Conservation (phyloP, 2,329 filamentous ascomycete genomes). For the Paracoccidioides brasiliensis region DNA sequence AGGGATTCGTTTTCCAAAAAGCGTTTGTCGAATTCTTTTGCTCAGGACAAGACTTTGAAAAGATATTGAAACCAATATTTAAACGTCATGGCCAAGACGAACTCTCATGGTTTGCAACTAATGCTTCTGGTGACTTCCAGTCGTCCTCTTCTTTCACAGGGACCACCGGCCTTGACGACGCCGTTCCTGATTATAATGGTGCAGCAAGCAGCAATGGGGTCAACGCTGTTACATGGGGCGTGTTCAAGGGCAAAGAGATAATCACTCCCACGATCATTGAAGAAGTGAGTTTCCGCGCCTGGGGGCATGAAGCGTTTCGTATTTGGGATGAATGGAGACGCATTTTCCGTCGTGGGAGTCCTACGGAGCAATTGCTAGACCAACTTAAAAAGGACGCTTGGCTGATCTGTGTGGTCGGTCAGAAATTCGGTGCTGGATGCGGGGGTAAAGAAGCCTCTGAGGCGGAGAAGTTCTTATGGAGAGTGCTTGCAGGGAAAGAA, state of each 20-base stretch:
- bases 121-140: conserved; percentile 62
- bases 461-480: conserved; percentile 29
- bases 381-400: conserved; percentile 57
- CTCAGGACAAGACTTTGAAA: conserved; percentile 56
- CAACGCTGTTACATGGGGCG: conserved; percentile 94
- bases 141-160: conserved; percentile 38
- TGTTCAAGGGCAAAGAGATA: conserved; percentile 91
- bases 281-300: conserved; percentile 82
- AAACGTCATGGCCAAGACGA: conserved; percentile 45
- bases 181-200: conserved; percentile 37
- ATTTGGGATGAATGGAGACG: conserved; percentile 92
- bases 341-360: conserved; percentile 64
- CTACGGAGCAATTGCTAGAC: conserved; percentile 59
- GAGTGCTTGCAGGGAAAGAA: conserved; percentile 23
- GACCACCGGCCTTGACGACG: conserved; percentile 12
- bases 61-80: conserved; percentile 50
- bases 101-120: conserved; percentile 80
- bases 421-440: conserved; percentile 33
- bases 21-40: conserved; percentile 96
- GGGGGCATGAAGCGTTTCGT: conserved; percentile 89
- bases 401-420: conserved; percentile 60
- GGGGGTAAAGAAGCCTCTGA: conserved; percentile 28
- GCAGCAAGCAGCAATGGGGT: conserved; percentile 42
- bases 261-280: conserved; percentile 94
- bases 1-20: conserved; percentile 94